These are phyloP conservation scores for Penicillium sp. DNA, from an alignment of 2,329 filamentous ascomycete genomes.

Conservation along the genomic window DNA sequence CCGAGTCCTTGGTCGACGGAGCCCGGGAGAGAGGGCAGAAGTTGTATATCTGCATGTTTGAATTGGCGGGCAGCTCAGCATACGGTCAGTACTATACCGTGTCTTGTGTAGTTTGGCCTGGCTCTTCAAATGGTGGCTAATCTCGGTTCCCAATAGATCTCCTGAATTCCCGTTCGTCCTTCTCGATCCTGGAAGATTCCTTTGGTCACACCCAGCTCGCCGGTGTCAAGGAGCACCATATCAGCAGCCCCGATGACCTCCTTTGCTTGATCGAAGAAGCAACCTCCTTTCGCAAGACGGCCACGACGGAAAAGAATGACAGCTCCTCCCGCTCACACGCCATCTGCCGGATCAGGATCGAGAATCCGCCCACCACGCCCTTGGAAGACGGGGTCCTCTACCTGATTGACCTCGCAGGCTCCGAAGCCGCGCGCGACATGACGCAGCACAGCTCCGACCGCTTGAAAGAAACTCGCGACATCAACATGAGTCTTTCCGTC, in stretches of 20 bases:
- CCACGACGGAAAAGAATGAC: slow-evolving; percentile 95
- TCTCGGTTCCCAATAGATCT: slow-evolving; percentile 51
- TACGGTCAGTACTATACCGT: slow-evolving; percentile 51
- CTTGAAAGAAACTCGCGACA: slow-evolving; percentile 49
- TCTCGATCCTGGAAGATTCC: slow-evolving; percentile 58
- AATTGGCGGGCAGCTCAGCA: slow-evolving; percentile 90
- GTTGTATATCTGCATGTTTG: slow-evolving; percentile 91
- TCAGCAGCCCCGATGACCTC: slow-evolving; percentile 72
- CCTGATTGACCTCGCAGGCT: slow-evolving; percentile 82
- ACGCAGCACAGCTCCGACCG: slow-evolving; percentile 42
- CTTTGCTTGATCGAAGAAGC: slow-evolving; percentile 79
- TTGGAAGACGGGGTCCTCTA: slow-evolving; percentile 75
- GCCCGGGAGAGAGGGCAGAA: slow-evolving; percentile 39
- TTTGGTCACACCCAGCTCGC: slow-evolving; percentile 77
- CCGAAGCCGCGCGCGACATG: slow-evolving; percentile 49
- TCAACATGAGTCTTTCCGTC: slow-evolving; percentile 50
- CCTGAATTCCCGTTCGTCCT: slow-evolving; percentile 54
- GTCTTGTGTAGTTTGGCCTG: no score
- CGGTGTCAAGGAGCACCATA: slow-evolving; percentile 86
- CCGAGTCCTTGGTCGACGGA: slow-evolving; percentile 54
- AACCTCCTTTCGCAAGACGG: slow-evolving; percentile 83
- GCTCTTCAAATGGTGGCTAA: no score
- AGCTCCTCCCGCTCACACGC: slow-evolving; percentile 89
- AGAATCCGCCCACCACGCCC: slow-evolving; percentile 2
- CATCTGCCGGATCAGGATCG: slow-evolving; percentile 54